phyloP scores from a whole-genome alignment of 208 protist species.

The Trypanosoma lewisi region DNA sequence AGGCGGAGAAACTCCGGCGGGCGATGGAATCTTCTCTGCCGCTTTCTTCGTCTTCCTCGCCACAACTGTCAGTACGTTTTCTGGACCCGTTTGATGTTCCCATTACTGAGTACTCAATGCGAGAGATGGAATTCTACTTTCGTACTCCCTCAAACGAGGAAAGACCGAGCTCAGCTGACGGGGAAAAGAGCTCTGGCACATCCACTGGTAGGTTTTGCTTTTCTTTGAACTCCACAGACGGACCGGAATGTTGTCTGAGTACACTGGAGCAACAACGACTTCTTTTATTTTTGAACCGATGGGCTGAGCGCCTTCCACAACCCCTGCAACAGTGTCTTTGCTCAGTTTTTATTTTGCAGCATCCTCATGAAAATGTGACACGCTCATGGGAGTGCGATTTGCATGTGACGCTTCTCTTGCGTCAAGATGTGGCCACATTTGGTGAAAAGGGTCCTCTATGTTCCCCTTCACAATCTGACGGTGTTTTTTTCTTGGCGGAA shows the following conservation, averaged over 20 bases:
- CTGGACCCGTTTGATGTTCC: conserved; percentile 42
- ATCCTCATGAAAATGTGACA: not conserved
- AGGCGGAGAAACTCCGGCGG: conserved; percentile 28
- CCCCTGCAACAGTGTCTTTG: conserved; percentile 38
- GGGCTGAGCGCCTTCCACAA: conserved; percentile 46
- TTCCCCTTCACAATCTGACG: conserved; percentile 49
- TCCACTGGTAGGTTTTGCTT: conserved; percentile 26
- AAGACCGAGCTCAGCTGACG: not conserved
- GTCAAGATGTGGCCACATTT: conserved; percentile 35
- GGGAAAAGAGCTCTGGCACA: not conserved
- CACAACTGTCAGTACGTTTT: conserved; percentile 15
- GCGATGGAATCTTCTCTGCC: conserved; percentile 9
- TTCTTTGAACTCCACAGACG: not conserved
- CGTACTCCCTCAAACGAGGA: not conserved
- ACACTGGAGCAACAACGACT: conserved; percentile 83
- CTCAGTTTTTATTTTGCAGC: conserved; percentile 56
- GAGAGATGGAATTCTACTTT: conserved; percentile 56
- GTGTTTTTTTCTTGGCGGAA: conserved; percentile 59
- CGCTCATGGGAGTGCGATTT: conserved; percentile 33
- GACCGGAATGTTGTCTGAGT: conserved; percentile 43
- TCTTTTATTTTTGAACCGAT: conserved; percentile 40
- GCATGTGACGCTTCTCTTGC: conserved; percentile 46
- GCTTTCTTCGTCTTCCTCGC: not conserved
- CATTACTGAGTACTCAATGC: conserved; percentile 34
- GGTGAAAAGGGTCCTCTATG: conserved; percentile 65